phyloP scores from a whole-genome alignment of 192 early-diverging fungal genomes.

The Radiomyces spectabilis region DNA sequence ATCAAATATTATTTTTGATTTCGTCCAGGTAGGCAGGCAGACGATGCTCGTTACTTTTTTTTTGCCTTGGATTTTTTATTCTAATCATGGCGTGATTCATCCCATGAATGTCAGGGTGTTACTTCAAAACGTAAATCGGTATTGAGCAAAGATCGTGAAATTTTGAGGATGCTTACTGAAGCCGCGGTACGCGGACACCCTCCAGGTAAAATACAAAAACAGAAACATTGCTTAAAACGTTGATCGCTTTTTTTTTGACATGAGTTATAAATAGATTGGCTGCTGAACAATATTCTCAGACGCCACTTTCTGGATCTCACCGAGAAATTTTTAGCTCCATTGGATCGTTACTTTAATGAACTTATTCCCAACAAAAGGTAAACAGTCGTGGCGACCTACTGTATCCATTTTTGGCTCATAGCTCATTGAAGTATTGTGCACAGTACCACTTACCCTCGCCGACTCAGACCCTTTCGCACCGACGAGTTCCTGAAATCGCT shows the following conservation, averaged over 20 bases:
- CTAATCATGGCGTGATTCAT: neutral
- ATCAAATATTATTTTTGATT: slow-evolving; percentile 35
- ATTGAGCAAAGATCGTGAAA: slow-evolving; percentile 72
- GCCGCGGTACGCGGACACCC: slow-evolving; percentile 65
- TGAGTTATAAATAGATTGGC: slow-evolving; percentile 37
- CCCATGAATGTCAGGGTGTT: slow-evolving; percentile 28
- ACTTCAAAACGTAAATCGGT: slow-evolving; percentile 71
- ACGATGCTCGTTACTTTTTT: neutral
- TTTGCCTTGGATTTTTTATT: neutral
- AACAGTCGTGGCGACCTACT: too few species aligned
- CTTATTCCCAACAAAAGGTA: slow-evolving; percentile 66
- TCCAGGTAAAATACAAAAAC: slow-evolving; percentile 31
- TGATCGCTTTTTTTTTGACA: slow-evolving; percentile 1
- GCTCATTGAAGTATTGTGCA: too few species aligned
- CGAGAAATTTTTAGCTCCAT: slow-evolving; percentile 89
- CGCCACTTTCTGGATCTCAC: slow-evolving; percentile 91
- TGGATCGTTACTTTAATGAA: slow-evolving; percentile 89
- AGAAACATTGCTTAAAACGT: slow-evolving; percentile 3
- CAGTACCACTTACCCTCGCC: slow-evolving; percentile 9
- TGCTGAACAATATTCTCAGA: slow-evolving; percentile 89
- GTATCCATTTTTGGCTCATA: too few species aligned
- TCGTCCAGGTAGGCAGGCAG: slow-evolving; percentile 33
- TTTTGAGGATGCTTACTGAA: slow-evolving; percentile 71
- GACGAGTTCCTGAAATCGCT: slow-evolving; percentile 66
- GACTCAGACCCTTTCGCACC: slow-evolving; percentile 72